Evolutionary conservation across 2,329 filamentous ascomycete species (phyloP).

Genomic region (Hansfordia pulvinata): DNA sequence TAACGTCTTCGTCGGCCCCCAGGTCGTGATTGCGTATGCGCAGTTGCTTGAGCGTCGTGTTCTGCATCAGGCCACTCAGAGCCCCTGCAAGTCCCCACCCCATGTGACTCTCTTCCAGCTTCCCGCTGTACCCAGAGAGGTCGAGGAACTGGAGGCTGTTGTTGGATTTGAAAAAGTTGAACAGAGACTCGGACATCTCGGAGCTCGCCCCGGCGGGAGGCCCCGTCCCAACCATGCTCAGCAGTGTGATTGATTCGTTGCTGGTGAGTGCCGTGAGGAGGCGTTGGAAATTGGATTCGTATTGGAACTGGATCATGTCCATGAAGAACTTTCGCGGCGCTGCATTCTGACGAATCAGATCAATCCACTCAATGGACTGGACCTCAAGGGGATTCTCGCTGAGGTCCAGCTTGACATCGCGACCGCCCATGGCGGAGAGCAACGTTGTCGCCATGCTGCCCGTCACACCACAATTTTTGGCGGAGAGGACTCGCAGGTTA

Average conservation of each 20-base stretch:
- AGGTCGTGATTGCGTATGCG: constrained; percentile 43
- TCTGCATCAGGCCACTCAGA: constrained; percentile 30
- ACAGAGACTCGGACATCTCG: constrained; percentile 32
- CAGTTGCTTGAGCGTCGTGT: constrained; percentile 31
- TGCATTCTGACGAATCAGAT: constrained; percentile 29
- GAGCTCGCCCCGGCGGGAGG: constrained; percentile 30
- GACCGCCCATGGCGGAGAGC: constrained; percentile 33
- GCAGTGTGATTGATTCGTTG: constrained; percentile 34
- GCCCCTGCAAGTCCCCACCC: constrained; percentile 37
- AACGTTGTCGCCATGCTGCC: constrained; percentile 34
- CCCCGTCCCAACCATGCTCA: constrained; percentile 40
- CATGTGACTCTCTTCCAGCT: constrained; percentile 42
- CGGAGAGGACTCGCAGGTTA: constrained; percentile 26
- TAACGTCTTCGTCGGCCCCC: constrained; percentile 21
- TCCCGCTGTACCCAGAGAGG: constrained; percentile 41
- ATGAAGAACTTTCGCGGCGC: constrained; percentile 36
- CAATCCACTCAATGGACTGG: constrained; percentile 34
- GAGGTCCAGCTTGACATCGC: constrained; percentile 32
- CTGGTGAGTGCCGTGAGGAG: constrained; percentile 33
- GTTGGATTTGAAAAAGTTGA: constrained; percentile 37
- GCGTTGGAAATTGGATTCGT: constrained; percentile 35
- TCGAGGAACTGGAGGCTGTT: constrained; percentile 37
- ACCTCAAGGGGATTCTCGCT: constrained; percentile 39
- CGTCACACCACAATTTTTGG: constrained; percentile 38
- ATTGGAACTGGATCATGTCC: constrained; percentile 42